Base-by-base conservation (phyloP, 331 rosid species). In the Arachis monticola region DNA sequence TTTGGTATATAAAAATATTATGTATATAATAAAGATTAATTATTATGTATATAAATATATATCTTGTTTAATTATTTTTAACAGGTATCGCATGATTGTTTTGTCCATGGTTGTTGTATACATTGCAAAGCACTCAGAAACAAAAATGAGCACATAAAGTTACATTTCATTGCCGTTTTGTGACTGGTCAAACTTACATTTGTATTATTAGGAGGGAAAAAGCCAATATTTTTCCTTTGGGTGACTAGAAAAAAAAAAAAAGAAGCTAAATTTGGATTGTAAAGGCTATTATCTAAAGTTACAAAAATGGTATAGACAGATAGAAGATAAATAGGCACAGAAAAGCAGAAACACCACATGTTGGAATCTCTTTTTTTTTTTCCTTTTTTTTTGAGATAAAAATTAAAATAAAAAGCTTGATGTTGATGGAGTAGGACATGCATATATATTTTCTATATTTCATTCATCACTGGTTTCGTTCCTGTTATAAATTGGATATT, bases 261-360 rank as follows among this genome's bases (percentile, higher is more conserved):
- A 47, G 10, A 50, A 50, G 56, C 12, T 41, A 64, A 59, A 42
- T 56, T 66, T 63, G 71, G 46, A 73, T 50, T 65, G 66, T 48
- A 75, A 59, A 74, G 74, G 50, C 74, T 55, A 71, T 47, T 70
- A 72, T 52, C 44, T 73, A 14, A 60, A 60, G 11, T 61, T 31
- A 44, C 69, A 53, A 70, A 32, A 32, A 66, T 70, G 30, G 73
- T 22, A 35, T 53, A 74, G 32, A 64, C 57, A 79, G 76, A 59
- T 57, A 75, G 76, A 51, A 22, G 75, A 79, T 13, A 70, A 53
- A 12, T 62, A 69, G 45, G 63, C 74, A 69, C 52, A 60, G 47
- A 82, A 48, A 64, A 60, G 67, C n/a, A 64, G 6, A 52, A 51
- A 68, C 22, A 5, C 1, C n/a, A n/a, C 8, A 11, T 32, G 44